These are phyloP conservation scores for Aspergillus sp. DNA, from an alignment of 2,329 filamentous ascomycete genomes.

Conservation along the genomic window DNA sequence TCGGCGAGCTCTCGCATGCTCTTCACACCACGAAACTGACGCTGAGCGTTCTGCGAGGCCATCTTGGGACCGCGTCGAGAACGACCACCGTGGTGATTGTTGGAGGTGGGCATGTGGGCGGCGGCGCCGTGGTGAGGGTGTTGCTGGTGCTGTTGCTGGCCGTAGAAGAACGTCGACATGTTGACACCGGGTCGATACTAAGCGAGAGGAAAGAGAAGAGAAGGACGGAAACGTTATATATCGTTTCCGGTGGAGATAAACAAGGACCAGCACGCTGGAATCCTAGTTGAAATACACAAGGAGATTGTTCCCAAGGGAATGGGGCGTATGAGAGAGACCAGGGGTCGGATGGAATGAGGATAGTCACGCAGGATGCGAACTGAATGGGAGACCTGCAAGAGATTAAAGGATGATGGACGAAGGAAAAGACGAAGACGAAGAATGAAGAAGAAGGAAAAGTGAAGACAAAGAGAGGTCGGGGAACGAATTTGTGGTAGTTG, in stretches of 20 bases:
- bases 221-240: conserved; percentile 14
- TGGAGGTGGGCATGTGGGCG: conserved; percentile 54
- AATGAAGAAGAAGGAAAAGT: conserved; percentile 18
- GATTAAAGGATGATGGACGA: conserved; percentile 11
- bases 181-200: conserved; percentile 21
- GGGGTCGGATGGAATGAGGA: conserved; percentile 19
- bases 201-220: conserved; percentile 8
- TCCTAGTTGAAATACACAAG: conserved; percentile 8
- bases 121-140: conserved; percentile 50
- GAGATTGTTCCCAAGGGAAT: conserved; percentile 18
- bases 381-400: conserved; percentile 9
- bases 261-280: conserved; percentile 22
- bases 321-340: conserved; percentile 20
- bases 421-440: conserved; percentile 17
- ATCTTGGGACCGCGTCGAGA: conserved; percentile 81
- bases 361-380: conserved; percentile 18
- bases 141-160: conserved; percentile 45
- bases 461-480: conserved; percentile 12
- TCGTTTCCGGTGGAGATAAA: conserved; percentile 20
- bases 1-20: conserved; percentile 85
- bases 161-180: conserved; percentile 50
- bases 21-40: conserved; percentile 81
- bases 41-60: conserved; percentile 77
- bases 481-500: conserved; percentile 18
- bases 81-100: conserved; percentile 80